Percentiles rank a stretch among this genome's conserved stretches.
phyloP scores from a whole-genome alignment of 106 monocot species.

The Dioscorea zingiberensis region DNA sequence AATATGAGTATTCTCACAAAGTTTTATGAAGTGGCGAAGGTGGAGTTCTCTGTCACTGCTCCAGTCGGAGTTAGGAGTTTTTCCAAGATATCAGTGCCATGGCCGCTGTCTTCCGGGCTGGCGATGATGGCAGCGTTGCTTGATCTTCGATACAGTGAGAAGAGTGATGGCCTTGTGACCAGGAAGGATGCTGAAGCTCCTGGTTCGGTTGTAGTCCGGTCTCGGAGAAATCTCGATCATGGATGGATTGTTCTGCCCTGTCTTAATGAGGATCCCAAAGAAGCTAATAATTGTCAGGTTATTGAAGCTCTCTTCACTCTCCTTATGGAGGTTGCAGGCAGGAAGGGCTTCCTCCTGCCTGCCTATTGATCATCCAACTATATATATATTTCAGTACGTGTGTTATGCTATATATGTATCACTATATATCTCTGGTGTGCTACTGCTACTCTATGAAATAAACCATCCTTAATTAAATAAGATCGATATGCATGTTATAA shows the following conservation, averaged over 20 bases:
- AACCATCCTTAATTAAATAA: no score
- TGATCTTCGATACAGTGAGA: slow-evolving; percentile 22
- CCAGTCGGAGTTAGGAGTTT: slow-evolving; percentile 12
- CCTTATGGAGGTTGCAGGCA: slow-evolving; percentile 76
- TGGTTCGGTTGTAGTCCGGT: slow-evolving; percentile 62
- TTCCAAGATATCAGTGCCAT: slow-evolving; percentile 53
- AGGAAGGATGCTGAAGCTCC: slow-evolving; percentile 76
- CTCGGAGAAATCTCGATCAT: slow-evolving; percentile 63
- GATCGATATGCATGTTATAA: no score
- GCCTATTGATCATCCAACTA: no score
- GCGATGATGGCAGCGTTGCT: no score
- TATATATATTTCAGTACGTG: no score
- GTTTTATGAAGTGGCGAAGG: slow-evolving; percentile 71
- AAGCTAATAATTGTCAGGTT: slow-evolving; percentile 65
- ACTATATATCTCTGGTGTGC: no score
- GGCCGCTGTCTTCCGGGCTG: slow-evolving; percentile 53
- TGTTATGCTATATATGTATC: no score
- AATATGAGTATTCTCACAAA: no score
- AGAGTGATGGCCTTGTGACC: slow-evolving; percentile 81
- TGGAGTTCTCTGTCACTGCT: slow-evolving; percentile 72
- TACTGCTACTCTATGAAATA: no score
- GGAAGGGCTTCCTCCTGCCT: slow-evolving; percentile 16
- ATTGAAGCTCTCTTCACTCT: slow-evolving; percentile 79
- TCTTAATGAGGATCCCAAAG: slow-evolving; percentile 32
- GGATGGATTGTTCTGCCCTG: slow-evolving; percentile 82